Evolutionary conservation across 495 filamentous ascomycete species (phyloP), one percentile per base, ranked within the genome.

Genomic region (Aspergillus leporis): DNA sequence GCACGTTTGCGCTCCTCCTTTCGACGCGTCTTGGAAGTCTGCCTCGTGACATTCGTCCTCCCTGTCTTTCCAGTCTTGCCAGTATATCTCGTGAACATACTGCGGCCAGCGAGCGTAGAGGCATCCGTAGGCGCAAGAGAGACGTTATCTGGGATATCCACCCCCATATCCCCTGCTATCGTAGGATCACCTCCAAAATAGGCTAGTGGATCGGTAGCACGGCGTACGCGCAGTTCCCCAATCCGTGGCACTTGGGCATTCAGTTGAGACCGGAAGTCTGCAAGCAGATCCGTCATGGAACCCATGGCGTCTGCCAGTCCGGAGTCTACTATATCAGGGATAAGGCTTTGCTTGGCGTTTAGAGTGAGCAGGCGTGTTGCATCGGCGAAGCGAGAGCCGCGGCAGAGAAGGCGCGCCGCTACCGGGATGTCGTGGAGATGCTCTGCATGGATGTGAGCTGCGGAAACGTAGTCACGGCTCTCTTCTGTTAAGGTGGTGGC

Each of bases 1-100:
- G 94, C 94, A 7, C 92, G 83, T 84, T 98, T 98, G 65, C 96
- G 87, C 79, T 98, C 94, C 70, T 98, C 94, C 16, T 90, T 78
- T 16, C 86, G 79, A 16, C 91, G 83, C 59, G 93, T 96, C 78
- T 91, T 92, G 51, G 85, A 88, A 30, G 91, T 96, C 49, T 86
- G 85, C 10, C 91, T 81, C 19, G 89, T 88, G 1, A 85, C 79
- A 9, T 66, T 70, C 2, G 94, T 96, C 23, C 88, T 89, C 1
- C 88, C 86, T 0, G 93, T 97, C 70, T 98, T 97, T 8, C 93
- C 74, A 4, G 93, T 98, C 73, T 84, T 85, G 28, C 88, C 86
- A 0, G 93, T 97, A 70, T 98, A 98, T 13, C 93, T 75, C 7
- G 94, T 98, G 75, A 97, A 93, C 71, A 98, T 80, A 48, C 87